Conservation (phyloP, 164 flowering plant genomes). For the Liquidambar formosana region DNA sequence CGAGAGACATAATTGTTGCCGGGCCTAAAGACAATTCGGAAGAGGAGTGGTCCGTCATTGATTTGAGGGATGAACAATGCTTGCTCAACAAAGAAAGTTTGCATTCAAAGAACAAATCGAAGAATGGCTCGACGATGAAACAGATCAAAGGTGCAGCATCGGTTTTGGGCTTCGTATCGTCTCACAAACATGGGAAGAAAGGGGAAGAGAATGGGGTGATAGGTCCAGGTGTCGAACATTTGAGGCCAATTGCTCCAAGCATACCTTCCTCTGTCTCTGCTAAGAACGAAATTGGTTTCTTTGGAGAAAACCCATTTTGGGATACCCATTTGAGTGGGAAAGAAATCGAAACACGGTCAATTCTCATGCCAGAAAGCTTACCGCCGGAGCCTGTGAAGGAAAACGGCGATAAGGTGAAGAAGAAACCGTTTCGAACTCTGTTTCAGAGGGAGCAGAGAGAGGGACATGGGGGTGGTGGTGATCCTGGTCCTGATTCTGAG, state of each 20-base stretch:
- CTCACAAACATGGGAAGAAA: slow-evolving; percentile 39
- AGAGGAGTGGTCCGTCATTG: slow-evolving; percentile 86
- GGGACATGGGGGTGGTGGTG: slow-evolving; percentile 17
- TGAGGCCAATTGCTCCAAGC: slow-evolving; percentile 11
- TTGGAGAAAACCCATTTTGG: slow-evolving; percentile 56
- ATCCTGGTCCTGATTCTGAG: slow-evolving; percentile 18
- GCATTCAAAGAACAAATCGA: slow-evolving; percentile 41
- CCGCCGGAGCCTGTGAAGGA: slow-evolving; percentile 30
- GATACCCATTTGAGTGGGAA: slow-evolving; percentile 25
- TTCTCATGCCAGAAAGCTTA: slow-evolving; percentile 60
- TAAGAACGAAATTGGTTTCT: slow-evolving; percentile 20
- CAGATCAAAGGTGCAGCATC: slow-evolving; percentile 72
- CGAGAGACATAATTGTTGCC: slow-evolving; percentile 60
- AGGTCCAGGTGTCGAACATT: slow-evolving; percentile 16
- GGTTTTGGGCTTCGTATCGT: slow-evolving; percentile 41
- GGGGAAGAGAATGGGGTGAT: slow-evolving; percentile 33
- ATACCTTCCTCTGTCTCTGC: slow-evolving; percentile 4
- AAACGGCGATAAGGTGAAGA: slow-evolving; percentile 43
- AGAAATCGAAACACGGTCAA: slow-evolving; percentile 42
- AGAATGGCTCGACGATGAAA: slow-evolving; percentile 50
- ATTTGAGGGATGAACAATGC: slow-evolving; percentile 60
- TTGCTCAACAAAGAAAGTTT: slow-evolving; percentile 35
- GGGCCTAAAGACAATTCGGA: slow-evolving; percentile 32
- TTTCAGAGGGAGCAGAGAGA: slow-evolving; percentile 47
- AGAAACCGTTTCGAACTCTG: slow-evolving; percentile 48